Evolutionary conservation across 139 green algal genomes (phyloP), one percentile per base, ranked within the genome.

Genomic region (Chlorella ohadii): DNA sequence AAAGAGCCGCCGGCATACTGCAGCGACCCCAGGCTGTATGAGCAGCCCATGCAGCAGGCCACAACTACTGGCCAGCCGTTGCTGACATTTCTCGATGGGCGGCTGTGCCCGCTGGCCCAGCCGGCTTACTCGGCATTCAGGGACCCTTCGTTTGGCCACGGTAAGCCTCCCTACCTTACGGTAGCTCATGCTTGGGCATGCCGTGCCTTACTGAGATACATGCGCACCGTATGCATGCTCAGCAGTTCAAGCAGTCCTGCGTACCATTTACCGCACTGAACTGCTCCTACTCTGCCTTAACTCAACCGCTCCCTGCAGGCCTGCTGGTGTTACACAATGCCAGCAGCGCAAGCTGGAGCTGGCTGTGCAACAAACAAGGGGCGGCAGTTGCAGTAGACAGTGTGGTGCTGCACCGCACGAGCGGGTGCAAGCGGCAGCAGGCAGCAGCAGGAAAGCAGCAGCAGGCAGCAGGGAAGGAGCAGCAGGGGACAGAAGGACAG

Each of bases 121-220:
- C 78, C 84, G 2, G 19, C 34, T 5, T 88, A 71, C 68, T 83
- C 65, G 4, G 81, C 81, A 27, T 87, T 79, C 63, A 67, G 86
- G 4, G 81, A 89, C 73, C 81, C 79, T 0, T 84, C 80, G 3
- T 89, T 82, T 63, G 86, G 86, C 1, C 72, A 79, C 28, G 72
- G 72, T 79, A n/a, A 66, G 72, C 34, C 17, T 13, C 16, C 7
- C 19, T 41, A 28, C 15, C n/a, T n/a, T n/a, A n/a, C n/a, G n/a
- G n/a, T n/a, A n/a, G n/a, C n/a, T n/a, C n/a, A n/a, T n/a, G n/a
- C n/a, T n/a, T n/a, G n/a, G n/a, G n/a, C n/a, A n/a, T n/a, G n/a
- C n/a, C n/a, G n/a, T n/a, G n/a, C n/a, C n/a, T n/a, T n/a, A n/a
- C n/a, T n/a, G n/a, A n/a, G n/a, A n/a, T n/a, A n/a, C n/a, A n/a